Evolutionary conservation across 768 basidiomycete species (phyloP).

Genomic region (Rhodotorula paludigena): DNA sequence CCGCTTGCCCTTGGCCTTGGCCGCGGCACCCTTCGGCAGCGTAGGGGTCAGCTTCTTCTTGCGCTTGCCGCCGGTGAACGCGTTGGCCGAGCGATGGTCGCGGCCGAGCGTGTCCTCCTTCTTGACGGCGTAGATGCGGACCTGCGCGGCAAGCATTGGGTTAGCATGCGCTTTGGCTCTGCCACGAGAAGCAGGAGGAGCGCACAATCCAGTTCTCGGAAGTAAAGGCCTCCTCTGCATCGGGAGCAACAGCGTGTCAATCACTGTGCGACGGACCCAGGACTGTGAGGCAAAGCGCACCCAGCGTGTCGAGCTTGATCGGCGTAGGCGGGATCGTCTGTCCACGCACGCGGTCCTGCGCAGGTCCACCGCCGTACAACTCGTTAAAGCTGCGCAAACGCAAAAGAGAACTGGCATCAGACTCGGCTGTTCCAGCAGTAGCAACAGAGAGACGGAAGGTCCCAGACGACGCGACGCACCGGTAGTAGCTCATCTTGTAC

Average conservation of each 20-base stretch:
- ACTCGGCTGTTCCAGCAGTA: too few relatives aligned
- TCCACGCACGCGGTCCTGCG: slow-evolving; percentile 79
- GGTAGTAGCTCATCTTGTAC: slow-evolving; percentile 99
- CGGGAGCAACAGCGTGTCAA: not conserved
- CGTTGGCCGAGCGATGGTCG: slow-evolving; percentile 78
- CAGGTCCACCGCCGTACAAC: slow-evolving; percentile 70
- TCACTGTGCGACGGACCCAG: not conserved
- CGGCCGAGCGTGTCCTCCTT: slow-evolving; percentile 87
- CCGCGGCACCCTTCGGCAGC: not conserved
- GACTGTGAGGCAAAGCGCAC: slow-evolving; percentile 51
- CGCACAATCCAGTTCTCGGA: slow-evolving; percentile 98
- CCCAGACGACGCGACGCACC: too few relatives aligned
- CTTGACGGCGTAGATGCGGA: slow-evolving; percentile 91
- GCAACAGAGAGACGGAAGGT: slow-evolving; percentile 21
- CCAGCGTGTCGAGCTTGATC: slow-evolving; percentile 80
- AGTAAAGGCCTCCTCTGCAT: slow-evolving; percentile 94
- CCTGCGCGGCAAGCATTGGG: slow-evolving; percentile 49
- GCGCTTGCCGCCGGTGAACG: slow-evolving; percentile 82
- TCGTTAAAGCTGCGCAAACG: slow-evolving; percentile 65
- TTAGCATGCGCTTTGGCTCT: not conserved
- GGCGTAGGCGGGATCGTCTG: slow-evolving; percentile 71
- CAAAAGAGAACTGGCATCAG: too few relatives aligned
- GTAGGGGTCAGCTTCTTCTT: slow-evolving; percentile 57
- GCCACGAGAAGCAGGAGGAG: not conserved
- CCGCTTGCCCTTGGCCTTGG: not conserved